These are phyloP conservation scores for Aegilops sharonensis DNA, from an alignment of 176 grass and related monocot genomes.

Conservation along the genomic window DNA sequence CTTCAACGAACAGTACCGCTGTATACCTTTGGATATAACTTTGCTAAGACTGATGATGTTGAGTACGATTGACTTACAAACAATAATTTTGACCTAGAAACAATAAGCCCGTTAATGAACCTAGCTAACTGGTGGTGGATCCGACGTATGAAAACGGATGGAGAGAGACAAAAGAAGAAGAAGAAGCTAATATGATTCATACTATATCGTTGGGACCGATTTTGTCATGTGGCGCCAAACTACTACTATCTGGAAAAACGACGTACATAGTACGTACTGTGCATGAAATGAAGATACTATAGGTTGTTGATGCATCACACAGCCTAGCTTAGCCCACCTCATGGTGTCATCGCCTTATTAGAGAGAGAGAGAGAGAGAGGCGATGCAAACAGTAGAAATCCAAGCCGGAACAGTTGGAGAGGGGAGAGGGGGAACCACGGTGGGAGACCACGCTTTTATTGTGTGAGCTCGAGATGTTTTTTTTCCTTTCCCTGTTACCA, in stretches of 20 bases:
- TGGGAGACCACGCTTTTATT: conserved; percentile 35
- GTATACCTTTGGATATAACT: not conserved
- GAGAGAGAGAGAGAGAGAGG: not conserved
- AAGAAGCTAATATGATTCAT: not conserved
- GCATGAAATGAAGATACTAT: conserved; percentile 15
- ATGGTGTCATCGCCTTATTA: not conserved
- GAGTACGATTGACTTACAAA: not conserved
- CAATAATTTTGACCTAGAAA: not conserved
- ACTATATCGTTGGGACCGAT: not conserved
- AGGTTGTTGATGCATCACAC: not conserved
- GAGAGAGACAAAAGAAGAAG: conserved; percentile 21
- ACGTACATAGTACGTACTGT: not conserved
- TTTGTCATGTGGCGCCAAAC: not conserved
- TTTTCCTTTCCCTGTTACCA: conserved; percentile 8
- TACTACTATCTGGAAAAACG: not conserved
- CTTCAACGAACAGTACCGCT: not conserved
- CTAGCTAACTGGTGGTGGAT: not conserved
- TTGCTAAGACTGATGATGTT: not conserved
- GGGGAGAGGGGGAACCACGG: not conserved
- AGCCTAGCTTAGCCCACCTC: not conserved
- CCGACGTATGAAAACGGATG: not conserved
- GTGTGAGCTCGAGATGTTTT: conserved; percentile 22
- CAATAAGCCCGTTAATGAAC: not conserved
- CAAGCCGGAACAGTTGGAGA: not conserved
- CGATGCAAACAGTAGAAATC: not conserved